Evolutionary conservation across 2,329 filamentous ascomycete genomes (phyloP), one percentile per base, ranked within the genome.

Genomic region (Xylariales sp.): DNA sequence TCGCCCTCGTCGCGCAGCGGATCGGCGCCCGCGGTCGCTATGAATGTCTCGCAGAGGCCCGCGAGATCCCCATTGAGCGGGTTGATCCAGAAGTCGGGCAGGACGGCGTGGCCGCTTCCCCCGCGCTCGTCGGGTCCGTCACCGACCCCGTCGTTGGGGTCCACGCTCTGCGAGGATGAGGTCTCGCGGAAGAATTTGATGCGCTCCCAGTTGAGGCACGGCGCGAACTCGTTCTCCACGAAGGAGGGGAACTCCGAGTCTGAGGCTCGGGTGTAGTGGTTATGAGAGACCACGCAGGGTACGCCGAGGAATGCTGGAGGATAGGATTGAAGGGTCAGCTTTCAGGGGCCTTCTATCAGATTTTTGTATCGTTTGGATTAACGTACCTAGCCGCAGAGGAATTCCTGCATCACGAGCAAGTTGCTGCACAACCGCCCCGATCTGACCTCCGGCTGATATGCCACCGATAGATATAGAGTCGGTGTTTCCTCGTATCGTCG

Each of bases 401-500:
- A 38, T 15, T 7, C 13, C 18, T 11, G 27, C 28, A 19, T 38
- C 35, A 5, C 35, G 35, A 3, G 35, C 35, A 5, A 30, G 28
- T 10, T 38, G 35, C n/a, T 38, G 35, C n/a, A 31, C 18, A 13
- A 38, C 35, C 6, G 35, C 35, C 5, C 21, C 35, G 24, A 38
- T 38, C 8, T 38, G 35, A 12, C 35, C 35, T 4, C 35, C 35
- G 6, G 35, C 35, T 17, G 35, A 38, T 14, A 38, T 38, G 18
- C 35, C 35, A 21, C 35, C 28, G 28, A 38, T 38, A 10, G 35
- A 38, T 23, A 38, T 38, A 12, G 35, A 38, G 16, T 38, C 35
- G 13, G 28, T 12, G 11, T 28, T 27, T 17, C 7, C 35, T 12
- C 28, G 23, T 5, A 38, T 17, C 7, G 30, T 15, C 8, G 27